A percentile compares a stretch with the other conserved stretches of the same genome.
phyloP scores from a whole-genome alignment of 306 rosid species.

The Styphnolobium japonicum region DNA sequence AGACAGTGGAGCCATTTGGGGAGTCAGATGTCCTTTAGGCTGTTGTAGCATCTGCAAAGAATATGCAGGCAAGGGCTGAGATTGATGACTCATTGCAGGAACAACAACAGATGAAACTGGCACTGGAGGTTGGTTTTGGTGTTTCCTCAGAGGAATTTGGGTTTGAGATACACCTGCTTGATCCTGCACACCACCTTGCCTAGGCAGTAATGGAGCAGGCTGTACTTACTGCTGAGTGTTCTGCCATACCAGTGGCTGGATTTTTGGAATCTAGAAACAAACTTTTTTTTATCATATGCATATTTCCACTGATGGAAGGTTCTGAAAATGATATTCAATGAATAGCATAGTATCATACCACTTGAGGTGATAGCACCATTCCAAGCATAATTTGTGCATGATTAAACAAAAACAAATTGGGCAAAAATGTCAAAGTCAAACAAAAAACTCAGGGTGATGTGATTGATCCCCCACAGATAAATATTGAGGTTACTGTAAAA shows the following conservation, averaged over 20 bases:
- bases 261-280: slow-evolving; percentile 62
- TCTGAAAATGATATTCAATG: slow-evolving; percentile 6
- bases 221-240: slow-evolving; percentile 58
- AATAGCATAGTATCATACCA: slow-evolving; percentile 53
- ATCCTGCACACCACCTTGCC: slow-evolving; percentile 58
- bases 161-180: slow-evolving; percentile 61
- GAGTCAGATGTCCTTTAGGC: slow-evolving; percentile 65
- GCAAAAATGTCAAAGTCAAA: too few species aligned
- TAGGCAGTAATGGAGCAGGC: slow-evolving; percentile 50
- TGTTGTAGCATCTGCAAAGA: slow-evolving; percentile 65
- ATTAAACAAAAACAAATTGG: slow-evolving; percentile 23
- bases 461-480: neutral
- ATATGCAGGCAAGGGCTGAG: slow-evolving; percentile 63
- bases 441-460: neutral
- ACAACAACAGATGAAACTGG: slow-evolving; percentile 57
- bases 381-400: slow-evolving; percentile 99
- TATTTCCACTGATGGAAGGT: neutral
- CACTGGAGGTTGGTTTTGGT: slow-evolving; percentile 59
- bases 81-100: slow-evolving; percentile 59
- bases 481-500: neutral
- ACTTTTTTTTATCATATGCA: slow-evolving; percentile 14
- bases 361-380: slow-evolving; percentile 91
- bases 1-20: slow-evolving; percentile 50
- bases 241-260: slow-evolving; percentile 61
- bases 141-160: slow-evolving; percentile 58